Evolutionary conservation across 768 basidiomycete species (phyloP).

Genomic region (Hypsizygus marmoreus): DNA sequence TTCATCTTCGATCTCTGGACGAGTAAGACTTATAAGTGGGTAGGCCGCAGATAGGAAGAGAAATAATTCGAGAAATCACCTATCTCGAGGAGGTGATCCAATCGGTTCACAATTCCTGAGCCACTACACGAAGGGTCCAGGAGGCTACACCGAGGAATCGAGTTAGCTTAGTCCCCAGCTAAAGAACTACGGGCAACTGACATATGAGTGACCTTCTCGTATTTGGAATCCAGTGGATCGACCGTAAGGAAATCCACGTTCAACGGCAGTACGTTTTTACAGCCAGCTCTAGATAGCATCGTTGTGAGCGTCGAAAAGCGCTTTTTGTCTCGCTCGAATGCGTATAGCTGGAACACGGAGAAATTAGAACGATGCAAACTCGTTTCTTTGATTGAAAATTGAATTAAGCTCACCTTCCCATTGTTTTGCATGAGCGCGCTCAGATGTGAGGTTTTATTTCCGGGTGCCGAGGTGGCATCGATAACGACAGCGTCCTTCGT

Average conservation of each 20-base stretch:
- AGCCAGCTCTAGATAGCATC: conserved; percentile 87
- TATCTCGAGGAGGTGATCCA: conserved; percentile 80
- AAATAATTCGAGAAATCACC: conserved; percentile 43
- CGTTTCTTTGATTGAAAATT: too few relatives aligned
- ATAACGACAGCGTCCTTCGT: conserved; percentile 62
- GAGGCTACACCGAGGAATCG: conserved; percentile 48
- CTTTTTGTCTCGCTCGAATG: conserved; percentile 85
- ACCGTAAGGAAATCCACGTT: conserved; percentile 83
- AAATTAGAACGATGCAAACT: too few relatives aligned
- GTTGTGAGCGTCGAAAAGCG: conserved; percentile 80
- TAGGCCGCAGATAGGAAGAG: conserved; percentile 4
- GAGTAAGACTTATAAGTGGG: conserved; percentile 4
- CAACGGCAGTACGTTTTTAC: conserved; percentile 74
- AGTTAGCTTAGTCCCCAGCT: conserved; percentile 2
- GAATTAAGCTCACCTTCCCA: conserved; percentile 78
- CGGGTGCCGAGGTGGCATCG: conserved; percentile 95
- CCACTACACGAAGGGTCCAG: conserved; percentile 97
- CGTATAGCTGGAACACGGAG: conserved; percentile 65
- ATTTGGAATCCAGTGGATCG: conserved; percentile 69
- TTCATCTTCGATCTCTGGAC: conserved; percentile 59
- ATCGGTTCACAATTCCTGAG: conserved; percentile 87
- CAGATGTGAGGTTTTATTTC: conserved; percentile 96
- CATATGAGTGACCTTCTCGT: conserved; percentile 81
- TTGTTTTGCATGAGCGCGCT: conserved; percentile 83
- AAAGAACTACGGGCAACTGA: conserved; percentile 37